Base-by-base conservation (phyloP, 2,329 filamentous ascomycete species). In the Sclerotinia sclerotiorum region DNA sequence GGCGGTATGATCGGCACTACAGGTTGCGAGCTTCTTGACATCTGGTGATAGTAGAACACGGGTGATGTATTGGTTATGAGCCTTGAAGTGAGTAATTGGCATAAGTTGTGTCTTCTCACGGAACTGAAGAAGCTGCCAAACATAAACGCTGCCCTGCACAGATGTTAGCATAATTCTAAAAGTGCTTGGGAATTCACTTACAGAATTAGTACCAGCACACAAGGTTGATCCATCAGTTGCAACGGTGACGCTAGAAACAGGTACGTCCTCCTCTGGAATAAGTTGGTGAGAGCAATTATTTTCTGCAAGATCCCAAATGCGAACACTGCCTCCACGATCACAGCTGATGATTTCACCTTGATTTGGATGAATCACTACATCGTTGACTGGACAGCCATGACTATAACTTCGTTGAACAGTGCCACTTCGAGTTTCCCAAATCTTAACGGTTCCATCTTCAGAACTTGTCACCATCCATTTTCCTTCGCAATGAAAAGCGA, bases 401-500 rank as follows among this genome's bases (percentile, higher is more conserved):
- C 87, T 90, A 79, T 99, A 99, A 80, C 94, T 97, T 67, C 95
- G 88, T 81, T 99, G 95, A 67, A 98, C 88, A 69, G 73, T 74
- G 5, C 76, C 76, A 42, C 75, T 77, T 32, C 75, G 70, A 24
- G 76, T 78, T 68, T 77, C 76, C 76, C 76, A 78, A 42, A 78
- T 77, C 69, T 78, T 77, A 21, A 77, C 76, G 7, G 74, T 77
- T 86, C 94, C 92, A 77, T 99, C 95, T 80, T 99, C 95, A 58
- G 92, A 97, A 79, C 91, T 96, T 13, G 95, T 99, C 24, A 98
- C 95, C 92, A 99, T 97, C 95, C 95, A 99, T 82, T 99, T 99
- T 15, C 94, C 94, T 80, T 99, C 95, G 79, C 94, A 98, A 79
- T 99, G 95, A 79, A 99, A 99, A 15, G 94, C 94, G 58, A 99